A percentile compares a stretch with the other conserved stretches of the same genome.
phyloP scores from a whole-genome alignment of 331 rosid genomes.

The Acacia concinna region DNA sequence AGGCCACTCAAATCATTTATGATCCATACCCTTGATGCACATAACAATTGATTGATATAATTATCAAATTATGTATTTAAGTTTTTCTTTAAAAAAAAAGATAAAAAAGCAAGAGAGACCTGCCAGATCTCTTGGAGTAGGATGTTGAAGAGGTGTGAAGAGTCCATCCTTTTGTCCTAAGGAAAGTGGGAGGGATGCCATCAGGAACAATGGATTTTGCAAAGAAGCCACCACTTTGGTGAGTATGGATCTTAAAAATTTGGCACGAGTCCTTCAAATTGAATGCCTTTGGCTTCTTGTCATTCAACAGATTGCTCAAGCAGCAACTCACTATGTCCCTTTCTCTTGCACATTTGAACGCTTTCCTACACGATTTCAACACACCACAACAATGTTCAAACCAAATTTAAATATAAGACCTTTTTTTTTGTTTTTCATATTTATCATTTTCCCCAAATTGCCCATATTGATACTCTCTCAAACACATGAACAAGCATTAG shows the following conservation, averaged over 20 bases:
- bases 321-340: conserved; percentile 65
- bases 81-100: not conserved
- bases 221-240: conserved; percentile 73
- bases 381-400: not conserved
- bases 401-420: not conserved
- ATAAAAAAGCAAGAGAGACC: not conserved
- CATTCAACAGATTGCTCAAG: conserved; percentile 55
- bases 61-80: not conserved
- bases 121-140: not conserved
- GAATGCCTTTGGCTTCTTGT: conserved; percentile 64
- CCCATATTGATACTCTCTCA: too few relatives aligned
- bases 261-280: conserved; percentile 67
- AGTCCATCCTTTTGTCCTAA: conserved; percentile 74
- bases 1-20: not conserved
- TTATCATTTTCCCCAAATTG: too few relatives aligned
- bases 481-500: too few relatives aligned
- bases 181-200: conserved; percentile 77
- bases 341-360: conserved; percentile 68
- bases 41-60: not conserved
- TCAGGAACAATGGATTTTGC: conserved; percentile 70
- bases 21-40: not conserved
- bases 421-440: too few relatives aligned
- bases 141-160: conserved; percentile 44
- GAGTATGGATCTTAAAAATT: conserved; percentile 61
- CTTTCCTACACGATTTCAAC: conserved; percentile 57